Evolutionary conservation across 148 eudicot genomes (phyloP).

Genomic region (Cornus suecica): DNA sequence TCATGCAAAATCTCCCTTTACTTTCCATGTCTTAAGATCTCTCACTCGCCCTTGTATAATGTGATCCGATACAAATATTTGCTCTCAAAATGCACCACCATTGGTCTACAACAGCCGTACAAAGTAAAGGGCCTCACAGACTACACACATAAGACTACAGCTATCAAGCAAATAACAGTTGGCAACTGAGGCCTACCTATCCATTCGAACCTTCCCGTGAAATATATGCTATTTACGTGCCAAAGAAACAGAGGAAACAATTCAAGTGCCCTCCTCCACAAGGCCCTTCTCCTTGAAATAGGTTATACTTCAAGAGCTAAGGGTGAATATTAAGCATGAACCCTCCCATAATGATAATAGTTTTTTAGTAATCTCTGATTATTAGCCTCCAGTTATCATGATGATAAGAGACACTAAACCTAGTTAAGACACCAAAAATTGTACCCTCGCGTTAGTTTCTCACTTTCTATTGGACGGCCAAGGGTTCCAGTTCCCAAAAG

Average conservation of each 20-base stretch:
- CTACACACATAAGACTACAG: too few relatives aligned
- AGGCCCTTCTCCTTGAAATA: neutral
- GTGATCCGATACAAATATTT: too few relatives aligned
- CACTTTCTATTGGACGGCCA: too few relatives aligned
- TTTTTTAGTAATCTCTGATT: neutral
- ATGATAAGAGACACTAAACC: neutral
- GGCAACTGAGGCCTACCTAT: too few relatives aligned
- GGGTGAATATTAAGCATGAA: neutral
- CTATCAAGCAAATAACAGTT: too few relatives aligned
- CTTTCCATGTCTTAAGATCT: too few relatives aligned
- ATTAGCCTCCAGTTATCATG: neutral
- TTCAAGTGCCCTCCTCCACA: neutral
- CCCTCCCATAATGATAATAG: neutral
- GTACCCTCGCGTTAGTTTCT: too few relatives aligned
- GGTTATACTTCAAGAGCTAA: neutral
- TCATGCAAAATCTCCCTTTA: too few relatives aligned
- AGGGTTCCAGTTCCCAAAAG: too few relatives aligned
- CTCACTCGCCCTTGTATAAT: too few relatives aligned
- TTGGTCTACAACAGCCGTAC: neutral
- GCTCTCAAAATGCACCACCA: neutral
- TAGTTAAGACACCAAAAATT: neutral
- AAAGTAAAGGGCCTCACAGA: neutral
- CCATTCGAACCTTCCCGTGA: too few relatives aligned
- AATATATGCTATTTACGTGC: too few relatives aligned
- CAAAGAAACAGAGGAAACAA: neutral